A percentile compares a stretch with the other conserved stretches of the same genome.
These are phyloP conservation scores for Prunus fruticosa DNA, from an alignment of 306 rosid genomes.

Conservation along the genomic window DNA sequence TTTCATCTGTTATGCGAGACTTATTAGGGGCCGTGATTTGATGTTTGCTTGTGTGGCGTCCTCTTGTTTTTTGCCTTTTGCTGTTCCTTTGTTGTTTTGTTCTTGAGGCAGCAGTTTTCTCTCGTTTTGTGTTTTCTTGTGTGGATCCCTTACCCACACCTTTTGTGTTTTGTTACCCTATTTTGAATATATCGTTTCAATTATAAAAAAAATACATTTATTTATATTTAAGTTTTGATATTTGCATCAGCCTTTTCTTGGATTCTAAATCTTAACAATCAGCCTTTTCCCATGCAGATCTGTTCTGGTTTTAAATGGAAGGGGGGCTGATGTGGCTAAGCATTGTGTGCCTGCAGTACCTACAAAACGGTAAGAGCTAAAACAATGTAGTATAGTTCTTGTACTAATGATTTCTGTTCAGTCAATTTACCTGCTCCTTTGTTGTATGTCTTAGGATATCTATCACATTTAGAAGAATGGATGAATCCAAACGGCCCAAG, in stretches of 20 bases:
- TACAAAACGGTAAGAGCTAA: constrained; percentile 49
- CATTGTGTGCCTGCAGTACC: constrained; percentile 98
- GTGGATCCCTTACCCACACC: too few relatives aligned
- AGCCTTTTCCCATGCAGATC: constrained; percentile 53
- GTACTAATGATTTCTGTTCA: neutral
- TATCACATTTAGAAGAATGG: constrained; percentile 94
- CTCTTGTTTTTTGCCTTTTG: too few relatives aligned
- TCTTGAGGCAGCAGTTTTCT: too few relatives aligned
- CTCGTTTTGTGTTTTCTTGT: too few relatives aligned
- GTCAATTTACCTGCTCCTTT: constrained; percentile 8
- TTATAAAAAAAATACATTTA: neutral
- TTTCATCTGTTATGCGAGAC: too few relatives aligned
- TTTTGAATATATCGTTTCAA: too few relatives aligned
- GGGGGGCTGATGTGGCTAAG: constrained; percentile 90
- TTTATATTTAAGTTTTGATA: constrained; percentile 5
- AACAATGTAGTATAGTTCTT: constrained; percentile 10
- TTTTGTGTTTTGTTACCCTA: too few relatives aligned
- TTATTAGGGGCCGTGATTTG: too few relatives aligned
- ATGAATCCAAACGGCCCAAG: constrained; percentile 54
- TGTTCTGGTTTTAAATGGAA: constrained; percentile 89
- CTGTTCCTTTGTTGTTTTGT: too few relatives aligned
- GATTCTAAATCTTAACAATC: constrained; percentile 24
- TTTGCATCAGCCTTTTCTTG: constrained; percentile 4
- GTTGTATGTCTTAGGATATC: constrained; percentile 59
- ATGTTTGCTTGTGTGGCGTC: too few relatives aligned